Base-by-base conservation (phyloP, 1,139 yeast species). In the Lodderomyces orthopsilosis region DNA sequence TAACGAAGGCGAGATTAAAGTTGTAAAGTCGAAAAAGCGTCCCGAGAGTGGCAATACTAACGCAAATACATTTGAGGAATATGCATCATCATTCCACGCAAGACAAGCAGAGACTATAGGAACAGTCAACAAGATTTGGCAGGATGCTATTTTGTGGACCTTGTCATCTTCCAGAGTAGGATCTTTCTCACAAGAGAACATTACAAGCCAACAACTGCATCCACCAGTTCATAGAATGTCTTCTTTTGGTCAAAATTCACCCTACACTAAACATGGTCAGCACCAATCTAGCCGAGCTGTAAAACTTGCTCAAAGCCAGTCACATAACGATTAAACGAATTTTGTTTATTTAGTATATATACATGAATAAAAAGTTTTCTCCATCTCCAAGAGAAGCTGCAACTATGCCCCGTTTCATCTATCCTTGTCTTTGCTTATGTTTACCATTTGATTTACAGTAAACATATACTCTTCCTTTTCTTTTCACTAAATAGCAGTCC, bases 391-490 rank as follows among this genome's bases (percentile, higher is more conserved):
- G n/a, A n/a, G n/a, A n/a, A n/a, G n/a, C n/a, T n/a, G n/a, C n/a
- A n/a, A n/a, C n/a, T n/a, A n/a, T n/a, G n/a, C n/a, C n/a, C n/a
- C 41, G 9, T 10, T 24, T 24, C n/a, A 12, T 35, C 64, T 65
- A 91, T 52, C 96, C 96, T 68, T 91, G 98, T 68, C 97, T 88
- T 66, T 93, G 98, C 69, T 93, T 93, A 67, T 93, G 98, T 66
- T 89, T 89, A 50, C 91, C 90, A 63, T 90, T 89, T 38, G 93
- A 74, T 63, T 91, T 91, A 73, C 98, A 93, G 62, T 87, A 85
- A 34, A 91, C 96, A 54, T 87, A 90, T 19, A 90, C 94, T 58
- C 95, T 76, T 30, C 98, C 98, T 68, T 90, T 91, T 68, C 98
- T 83, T 67, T 94, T 85, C 13, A 93, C 96, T 68, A 88, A 77